Conservation (phyloP, 345 rosid species). For the Abelmoschus esculentus region DNA sequence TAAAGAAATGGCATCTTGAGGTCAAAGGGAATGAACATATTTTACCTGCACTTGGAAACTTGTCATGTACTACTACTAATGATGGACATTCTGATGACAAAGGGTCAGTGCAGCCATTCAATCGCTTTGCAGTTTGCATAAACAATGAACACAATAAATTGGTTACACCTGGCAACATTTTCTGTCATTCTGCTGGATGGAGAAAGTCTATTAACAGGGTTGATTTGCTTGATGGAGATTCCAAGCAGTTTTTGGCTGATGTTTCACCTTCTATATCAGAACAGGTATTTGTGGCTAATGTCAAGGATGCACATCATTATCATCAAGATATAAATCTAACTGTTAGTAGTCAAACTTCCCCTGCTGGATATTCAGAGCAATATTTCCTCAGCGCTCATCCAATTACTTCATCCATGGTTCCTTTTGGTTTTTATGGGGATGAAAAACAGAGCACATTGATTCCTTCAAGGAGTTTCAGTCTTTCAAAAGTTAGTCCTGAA, state of each 20-base stretch:
- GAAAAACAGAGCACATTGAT: constrained; percentile 27
- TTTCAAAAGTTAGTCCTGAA: constrained; percentile 54
- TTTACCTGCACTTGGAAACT: constrained; percentile 24
- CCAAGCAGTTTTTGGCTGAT: constrained; percentile 23
- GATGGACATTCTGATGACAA: constrained; percentile 21
- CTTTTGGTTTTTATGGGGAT: constrained; percentile 21
- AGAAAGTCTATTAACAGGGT: constrained; percentile 13
- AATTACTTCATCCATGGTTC: constrained; percentile 24
- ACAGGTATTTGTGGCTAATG: no score
- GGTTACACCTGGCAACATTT: constrained; percentile 23
- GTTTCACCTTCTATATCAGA: no score
- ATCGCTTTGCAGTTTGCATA: constrained; percentile 12
- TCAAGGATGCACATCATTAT: constrained; percentile 26
- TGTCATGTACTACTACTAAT: constrained; percentile 23
- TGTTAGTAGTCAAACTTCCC: constrained; percentile 17
- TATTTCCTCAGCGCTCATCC: constrained; percentile 23
- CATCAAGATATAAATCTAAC: constrained; percentile 23
- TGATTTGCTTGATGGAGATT: constrained; percentile 27
- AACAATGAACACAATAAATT: constrained; percentile 22
- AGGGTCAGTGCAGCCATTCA: constrained; percentile 17
- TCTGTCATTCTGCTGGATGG: constrained; percentile 18
- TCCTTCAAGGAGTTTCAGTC: constrained; percentile 25
- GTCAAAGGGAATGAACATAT: constrained; percentile 22
- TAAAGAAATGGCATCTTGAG: constrained; percentile 24
- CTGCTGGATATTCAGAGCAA: constrained; percentile 20